Conservation (phyloP, 1,284 basidiomycete species). For the Schizophyllum amplum region DNA sequence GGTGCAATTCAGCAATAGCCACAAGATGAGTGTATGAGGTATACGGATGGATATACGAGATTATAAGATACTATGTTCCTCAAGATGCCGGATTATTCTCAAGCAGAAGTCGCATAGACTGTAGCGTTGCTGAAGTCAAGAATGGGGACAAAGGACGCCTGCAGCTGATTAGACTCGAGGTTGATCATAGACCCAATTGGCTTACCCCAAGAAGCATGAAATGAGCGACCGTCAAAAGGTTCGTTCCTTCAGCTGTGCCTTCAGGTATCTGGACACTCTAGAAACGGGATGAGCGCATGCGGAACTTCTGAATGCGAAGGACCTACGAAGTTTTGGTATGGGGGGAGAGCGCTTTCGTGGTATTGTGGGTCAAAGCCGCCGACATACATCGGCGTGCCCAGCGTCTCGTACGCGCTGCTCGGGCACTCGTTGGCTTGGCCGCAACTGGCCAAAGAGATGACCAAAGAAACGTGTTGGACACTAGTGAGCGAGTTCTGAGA, state of each 20-base stretch:
- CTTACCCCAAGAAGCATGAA: slow-evolving; percentile 12
- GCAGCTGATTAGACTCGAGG: background rate
- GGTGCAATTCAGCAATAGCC: too few species aligned
- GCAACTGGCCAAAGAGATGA: slow-evolving; percentile 7
- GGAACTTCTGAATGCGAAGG: background rate
- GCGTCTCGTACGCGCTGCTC: background rate
- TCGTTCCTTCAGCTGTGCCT: slow-evolving; percentile 17
- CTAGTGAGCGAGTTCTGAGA: slow-evolving; percentile 3
- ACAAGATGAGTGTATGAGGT: too few species aligned
- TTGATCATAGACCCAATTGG: background rate
- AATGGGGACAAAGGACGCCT: slow-evolving; percentile 15
- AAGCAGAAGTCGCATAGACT: slow-evolving; percentile 6
- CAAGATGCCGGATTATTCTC: background rate
- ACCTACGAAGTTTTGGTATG: slow-evolving; percentile 11
- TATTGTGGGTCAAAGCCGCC: slow-evolving; percentile 7
- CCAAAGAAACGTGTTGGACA: slow-evolving; percentile 8
- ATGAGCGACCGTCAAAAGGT: slow-evolving; percentile 9
- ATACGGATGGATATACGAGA: background rate
- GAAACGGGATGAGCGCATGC: background rate
- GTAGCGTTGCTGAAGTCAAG: slow-evolving; percentile 24
- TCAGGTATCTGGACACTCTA: slow-evolving; percentile 7
- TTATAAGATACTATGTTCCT: background rate
- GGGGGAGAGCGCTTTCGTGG: slow-evolving; percentile 7
- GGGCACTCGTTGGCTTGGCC: slow-evolving; percentile 4
- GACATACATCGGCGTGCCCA: slow-evolving; percentile 5